Base-by-base conservation (phyloP, 441 rosid species). In the Brassica balearica region DNA sequence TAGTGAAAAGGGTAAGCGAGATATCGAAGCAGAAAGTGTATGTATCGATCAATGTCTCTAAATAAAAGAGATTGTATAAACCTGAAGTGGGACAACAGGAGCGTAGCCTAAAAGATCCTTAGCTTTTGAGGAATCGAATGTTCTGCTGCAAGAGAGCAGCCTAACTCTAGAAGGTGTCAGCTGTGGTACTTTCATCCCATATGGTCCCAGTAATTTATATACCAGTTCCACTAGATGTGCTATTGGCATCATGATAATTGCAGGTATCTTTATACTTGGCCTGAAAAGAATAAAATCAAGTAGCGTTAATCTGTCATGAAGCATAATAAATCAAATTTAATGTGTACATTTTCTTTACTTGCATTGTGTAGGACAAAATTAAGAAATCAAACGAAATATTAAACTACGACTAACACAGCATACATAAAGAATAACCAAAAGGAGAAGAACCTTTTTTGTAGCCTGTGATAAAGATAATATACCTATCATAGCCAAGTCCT, bases 401-500 rank as follows among this genome's bases (percentile, higher is more conserved):
- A 43, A 43, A 61, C 48, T 27, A 60, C 2, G 29, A 74, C 71
- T 58, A 67, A 17, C 59, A 60, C 60, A 59, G 27, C 0, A 74
- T 20, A 34, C 7, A 25, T 17, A 68, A 25, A 4, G 22, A 17
- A 43, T 7, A 29, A 7, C 58, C 67, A 38, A 43, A 67, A 14
- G 65, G 38, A 68, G 51, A 78, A 68, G 74, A 53, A 20, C 48
- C 7, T 25, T 59, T 46, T 20, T 29, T 17, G 51, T 17, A 29
- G 29, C 22, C 6, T 43, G 29, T 59, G 68, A 43, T 29, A 68
- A 2, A 46, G 23, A 76, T 5, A 8, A 62, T 56, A 74, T 81
- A 88, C 97, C 99, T 93, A 74, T 90, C 91, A 77, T 93, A 93
- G 80, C 98, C 98, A 89, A 95, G 98, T 83, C 96, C 97, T 83